Base-by-base conservation (phyloP, 352 stramenopile species). In the Globisporangium polare region DNA sequence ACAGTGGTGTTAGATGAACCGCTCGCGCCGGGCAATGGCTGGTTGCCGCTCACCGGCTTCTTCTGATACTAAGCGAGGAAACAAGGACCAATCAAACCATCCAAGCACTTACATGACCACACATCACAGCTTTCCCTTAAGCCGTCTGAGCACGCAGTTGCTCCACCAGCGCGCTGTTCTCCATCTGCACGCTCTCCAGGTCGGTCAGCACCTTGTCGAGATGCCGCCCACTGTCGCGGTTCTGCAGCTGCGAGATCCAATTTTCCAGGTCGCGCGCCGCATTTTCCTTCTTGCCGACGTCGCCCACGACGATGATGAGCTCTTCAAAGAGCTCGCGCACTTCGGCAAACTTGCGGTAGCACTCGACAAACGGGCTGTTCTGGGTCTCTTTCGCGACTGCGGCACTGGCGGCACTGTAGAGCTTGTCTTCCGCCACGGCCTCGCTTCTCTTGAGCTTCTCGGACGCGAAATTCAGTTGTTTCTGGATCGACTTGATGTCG, bases 281-380 rank as follows among this genome's bases (percentile, higher is more conserved):
- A 54, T 94, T 94, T 27, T 95, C 87, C 53, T 86, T 86, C 60
- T 89, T 89, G 7, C 89, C 87, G 7, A 88, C 76, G 37, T 92
- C 80, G 1, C 71, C 68, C 5, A 90, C 63, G 26, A 86, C 73
- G 24, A 74, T 9, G 39, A 96, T 81, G 15, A 96, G 71, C 60
- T 92, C 77, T 47, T 96, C 87, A 53, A 95, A 96, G 33, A 94
- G 63, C 60, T 94, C 80, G 9, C 87, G 78, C 26, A 96, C 76
- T 41, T 86, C 69, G 1, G 81, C 84, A 60, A 96, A 93, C 59
- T 91, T 88, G 51, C 85, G 83, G 57, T 95, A 95, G 60, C 83
- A 93, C 54, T 92, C 86, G 20, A 95, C 64, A n/a, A 59, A 47
- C 39, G 60, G 90, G 89, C 69, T 65, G 26, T 68, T 77, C 12